phyloP scores from a whole-genome alignment of 441 rosid genomes.

The Croton setiger region DNA sequence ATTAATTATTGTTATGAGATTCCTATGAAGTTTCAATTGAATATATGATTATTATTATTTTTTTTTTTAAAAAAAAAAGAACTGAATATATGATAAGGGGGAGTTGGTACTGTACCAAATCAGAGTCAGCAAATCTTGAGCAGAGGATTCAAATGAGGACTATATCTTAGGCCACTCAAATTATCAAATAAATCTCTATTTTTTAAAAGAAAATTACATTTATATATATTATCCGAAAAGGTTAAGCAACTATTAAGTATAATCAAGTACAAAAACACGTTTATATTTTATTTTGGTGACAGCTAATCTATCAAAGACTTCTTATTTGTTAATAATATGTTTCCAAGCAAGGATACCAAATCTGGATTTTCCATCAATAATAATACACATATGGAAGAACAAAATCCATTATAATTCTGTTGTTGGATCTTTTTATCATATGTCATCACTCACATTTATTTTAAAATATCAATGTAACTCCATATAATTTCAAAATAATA shows the following conservation, averaged over 20 bases:
- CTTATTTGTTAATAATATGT: not conserved
- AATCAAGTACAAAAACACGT: not conserved
- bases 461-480: no score
- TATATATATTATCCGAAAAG: not conserved
- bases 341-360: not conserved
- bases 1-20: no score
- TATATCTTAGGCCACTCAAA: not conserved
- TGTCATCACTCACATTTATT: no score
- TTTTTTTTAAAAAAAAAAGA: not conserved
- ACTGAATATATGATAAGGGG: not conserved
- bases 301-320: conserved; percentile 1
- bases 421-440: not conserved
- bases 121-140: conserved; percentile 1
- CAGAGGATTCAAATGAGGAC: not conserved
- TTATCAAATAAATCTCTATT: not conserved
- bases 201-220: no score
- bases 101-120: not conserved
- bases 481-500: no score
- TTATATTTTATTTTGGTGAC: not conserved
- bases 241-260: not conserved
- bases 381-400: not conserved
- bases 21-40: not conserved
- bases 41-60: no score
- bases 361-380: not conserved
- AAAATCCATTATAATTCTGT: conserved; percentile 14